Evolutionary conservation across 768 basidiomycete species (phyloP), one percentile per base, ranked within the genome.

Genomic region (Lyophyllum shimeji): DNA sequence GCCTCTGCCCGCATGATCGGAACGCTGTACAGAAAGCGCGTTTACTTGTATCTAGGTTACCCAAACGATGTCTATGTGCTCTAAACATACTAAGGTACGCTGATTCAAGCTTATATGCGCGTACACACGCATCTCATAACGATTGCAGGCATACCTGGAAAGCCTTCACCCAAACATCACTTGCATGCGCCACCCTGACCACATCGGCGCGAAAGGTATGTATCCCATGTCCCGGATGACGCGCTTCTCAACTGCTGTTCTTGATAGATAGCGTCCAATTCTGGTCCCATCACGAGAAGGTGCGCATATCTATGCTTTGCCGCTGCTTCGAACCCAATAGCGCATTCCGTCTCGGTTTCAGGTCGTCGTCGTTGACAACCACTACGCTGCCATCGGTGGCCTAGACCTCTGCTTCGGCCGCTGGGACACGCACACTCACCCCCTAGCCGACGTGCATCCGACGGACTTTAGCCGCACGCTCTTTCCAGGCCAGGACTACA

Each of bases 381-480:
- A 89, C 63, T 80, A 76, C 49, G 93, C 91, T 2, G 90, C 88
- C 61, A 86, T 97, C 52, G 97, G 97, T 21, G 97, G 97, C 11
- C 83, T 99, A 24, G 97, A 99, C 69, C 78, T 97, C 17, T 98
- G 94, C 75, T 97, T 95, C 63, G 97, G 97, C 11, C 88, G 97
- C 18, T 99, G 96, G 95, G 97, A 98, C 72, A 93, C 90, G 0
- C 85, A 92, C 65, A 89, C 76, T 39, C 90, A 94, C 68, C 95
- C 95, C 0, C 81, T 98, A 37, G 89, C 95, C 3, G 96, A 99
- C 64, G 91, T 85, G 2, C 95, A 98, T 66, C 94, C 93, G 0
- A 93, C 93, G 1, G 79, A 95, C 63, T 94, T 95, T 66, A 71
- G 73, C 18, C 79, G 78, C 50, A 93, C 91, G 1, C 77, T 98